phyloP scores from a whole-genome alignment of 169 alveolate species.

The Plasmodium relictum region DNA sequence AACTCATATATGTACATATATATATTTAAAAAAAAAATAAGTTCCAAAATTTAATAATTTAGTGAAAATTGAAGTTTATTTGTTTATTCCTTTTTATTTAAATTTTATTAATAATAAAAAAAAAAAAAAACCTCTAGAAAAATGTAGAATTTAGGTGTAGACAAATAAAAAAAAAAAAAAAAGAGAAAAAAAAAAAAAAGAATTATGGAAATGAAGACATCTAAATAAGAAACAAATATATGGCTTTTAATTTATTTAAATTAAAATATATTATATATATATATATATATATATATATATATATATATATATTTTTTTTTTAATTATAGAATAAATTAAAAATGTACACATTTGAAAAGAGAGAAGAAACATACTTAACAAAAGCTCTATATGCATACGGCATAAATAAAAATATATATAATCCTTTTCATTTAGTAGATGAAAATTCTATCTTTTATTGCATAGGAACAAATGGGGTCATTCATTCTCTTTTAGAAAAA shows the following conservation, averaged over 20 bases:
- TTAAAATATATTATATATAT: background rate
- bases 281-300: slow-evolving; percentile 1
- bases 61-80: too few species aligned
- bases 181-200: background rate
- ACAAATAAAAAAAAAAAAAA: background rate
- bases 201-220: background rate
- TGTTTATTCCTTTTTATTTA: too few species aligned
- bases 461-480: slow-evolving; percentile 66
- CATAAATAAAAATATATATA: slow-evolving; percentile 42
- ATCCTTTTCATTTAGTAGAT: slow-evolving; percentile 57
- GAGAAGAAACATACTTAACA: slow-evolving; percentile 44
- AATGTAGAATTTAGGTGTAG: too few species aligned
- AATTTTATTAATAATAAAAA: too few species aligned
- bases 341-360: slow-evolving; percentile 47
- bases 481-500: slow-evolving; percentile 45
- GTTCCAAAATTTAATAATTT: too few species aligned
- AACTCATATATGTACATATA: too few species aligned
- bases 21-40: too few species aligned
- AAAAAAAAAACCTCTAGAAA: too few species aligned
- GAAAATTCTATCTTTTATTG: slow-evolving; percentile 55
- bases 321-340: background rate
- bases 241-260: background rate
- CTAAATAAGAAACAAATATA: too few species aligned
- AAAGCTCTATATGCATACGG: slow-evolving; percentile 76
- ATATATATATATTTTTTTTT: background rate